Percentiles rank a stretch among this genome's conserved stretches.
These are phyloP conservation scores for Cystofilobasidium bisporidii DNA, from an alignment of 768 basidiomycete genomes.

Conservation along the genomic window DNA sequence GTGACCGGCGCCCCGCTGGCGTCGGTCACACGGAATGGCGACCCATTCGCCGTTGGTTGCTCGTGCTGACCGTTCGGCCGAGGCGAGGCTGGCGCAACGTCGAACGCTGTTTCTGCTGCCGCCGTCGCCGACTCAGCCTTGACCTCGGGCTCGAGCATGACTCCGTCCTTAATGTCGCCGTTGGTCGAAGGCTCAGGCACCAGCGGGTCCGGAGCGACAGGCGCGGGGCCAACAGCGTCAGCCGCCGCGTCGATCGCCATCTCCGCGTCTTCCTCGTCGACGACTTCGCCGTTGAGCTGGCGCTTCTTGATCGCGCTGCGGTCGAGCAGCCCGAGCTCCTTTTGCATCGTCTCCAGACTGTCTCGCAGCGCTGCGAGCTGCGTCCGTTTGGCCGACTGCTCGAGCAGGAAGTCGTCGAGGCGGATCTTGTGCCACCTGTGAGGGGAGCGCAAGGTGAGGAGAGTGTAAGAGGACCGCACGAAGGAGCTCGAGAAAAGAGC, in stretches of 20 bases:
- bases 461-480: background rate
- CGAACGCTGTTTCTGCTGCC: too few relatives aligned
- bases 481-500: background rate
- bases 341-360: background rate
- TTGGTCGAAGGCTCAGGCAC: too few relatives aligned
- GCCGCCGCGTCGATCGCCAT: too few relatives aligned
- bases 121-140: background rate
- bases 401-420: background rate
- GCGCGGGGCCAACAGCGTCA: too few relatives aligned
- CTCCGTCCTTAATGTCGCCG: background rate
- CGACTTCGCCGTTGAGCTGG: background rate
- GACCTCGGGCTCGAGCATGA: background rate
- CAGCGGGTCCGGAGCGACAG: too few relatives aligned
- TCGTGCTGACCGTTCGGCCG: too few relatives aligned
- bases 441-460: background rate
- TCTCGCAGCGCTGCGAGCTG: background rate
- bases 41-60: too few relatives aligned
- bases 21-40: too few relatives aligned
- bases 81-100: too few relatives aligned
- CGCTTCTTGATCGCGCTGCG: background rate
- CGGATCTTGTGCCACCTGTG: slow-evolving; percentile 3
- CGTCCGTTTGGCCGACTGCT: background rate
- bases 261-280: background rate
- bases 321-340: background rate
- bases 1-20: too few relatives aligned